Conservation (phyloP, 2,329 filamentous ascomycete genomes). For the Penicillium brasilianum region DNA sequence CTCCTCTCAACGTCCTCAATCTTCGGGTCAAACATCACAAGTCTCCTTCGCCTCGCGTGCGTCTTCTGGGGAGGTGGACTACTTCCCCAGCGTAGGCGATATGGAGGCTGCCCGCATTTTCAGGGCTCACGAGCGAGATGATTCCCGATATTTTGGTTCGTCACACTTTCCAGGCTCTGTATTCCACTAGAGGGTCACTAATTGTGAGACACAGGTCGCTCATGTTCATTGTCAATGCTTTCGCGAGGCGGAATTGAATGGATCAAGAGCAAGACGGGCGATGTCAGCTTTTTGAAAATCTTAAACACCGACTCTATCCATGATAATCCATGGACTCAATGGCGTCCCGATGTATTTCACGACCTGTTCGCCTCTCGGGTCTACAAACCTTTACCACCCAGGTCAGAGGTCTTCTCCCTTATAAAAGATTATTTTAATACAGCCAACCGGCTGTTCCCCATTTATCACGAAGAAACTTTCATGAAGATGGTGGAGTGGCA, state of each 20-base stretch:
- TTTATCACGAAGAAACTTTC: conserved; percentile 94
- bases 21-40: conserved; percentile 11
- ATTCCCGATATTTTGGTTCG: conserved; percentile 78
- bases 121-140: conserved; percentile 84
- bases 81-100: conserved; percentile 45
- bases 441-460: conserved; percentile 95
- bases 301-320: conserved; percentile 80
- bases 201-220: conserved; percentile 67
- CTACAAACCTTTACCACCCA: conserved; percentile 79
- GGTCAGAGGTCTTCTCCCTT: conserved; percentile 81
- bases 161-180: neutral
- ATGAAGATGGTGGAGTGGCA: conserved; percentile 95
- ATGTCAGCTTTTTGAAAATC: conserved; percentile 85
- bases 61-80: conserved; percentile 11
- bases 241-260: conserved; percentile 94
- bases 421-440: conserved; percentile 93
- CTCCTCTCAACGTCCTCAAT: conserved; percentile 13
- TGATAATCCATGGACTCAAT: conserved; percentile 88
- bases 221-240: conserved; percentile 94
- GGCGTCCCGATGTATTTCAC: conserved; percentile 94
- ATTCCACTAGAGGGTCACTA: neutral
- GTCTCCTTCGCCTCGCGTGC: conserved; percentile 11
- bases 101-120: conserved; percentile 74
- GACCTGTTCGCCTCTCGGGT: conserved; percentile 84
- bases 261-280: conserved; percentile 96